phyloP scores from a whole-genome alignment of 495 filamentous ascomycete genomes.

The Clohesyomyces aquaticus region DNA sequence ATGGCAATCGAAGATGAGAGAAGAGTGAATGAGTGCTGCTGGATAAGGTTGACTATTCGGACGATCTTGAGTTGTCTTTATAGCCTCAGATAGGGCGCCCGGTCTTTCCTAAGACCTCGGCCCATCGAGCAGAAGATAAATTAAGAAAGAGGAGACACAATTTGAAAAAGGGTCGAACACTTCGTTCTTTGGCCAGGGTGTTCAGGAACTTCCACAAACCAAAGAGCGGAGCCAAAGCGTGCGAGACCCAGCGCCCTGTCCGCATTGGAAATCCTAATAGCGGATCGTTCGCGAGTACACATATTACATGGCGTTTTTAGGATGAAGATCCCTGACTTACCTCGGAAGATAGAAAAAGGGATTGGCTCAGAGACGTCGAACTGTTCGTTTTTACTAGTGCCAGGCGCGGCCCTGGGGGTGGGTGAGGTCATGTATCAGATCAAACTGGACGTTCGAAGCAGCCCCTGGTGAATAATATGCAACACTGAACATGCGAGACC shows the following conservation, averaged over 20 bases:
- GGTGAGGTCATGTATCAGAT: not conserved
- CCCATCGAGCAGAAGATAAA: not conserved
- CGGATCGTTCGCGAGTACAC: not conserved
- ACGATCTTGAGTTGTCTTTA: constrained; percentile 14
- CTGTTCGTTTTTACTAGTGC: not conserved
- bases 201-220: not conserved
- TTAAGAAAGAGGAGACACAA: too few relatives aligned
- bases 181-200: not conserved
- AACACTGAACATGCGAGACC: constrained; percentile 4
- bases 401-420: not conserved
- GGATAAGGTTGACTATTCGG: not conserved
- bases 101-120: not conserved
- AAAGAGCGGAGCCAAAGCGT: constrained; percentile 11
- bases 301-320: too few relatives aligned
- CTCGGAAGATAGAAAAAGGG: constrained; percentile 9
- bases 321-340: not conserved
- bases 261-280: not conserved
- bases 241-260: not conserved
- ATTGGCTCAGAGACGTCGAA: constrained; percentile 17
- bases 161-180: too few relatives aligned
- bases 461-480: too few relatives aligned
- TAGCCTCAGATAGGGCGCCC: constrained; percentile 1
- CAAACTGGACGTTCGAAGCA: not conserved
- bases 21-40: not conserved
- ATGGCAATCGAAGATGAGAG: not conserved